Evolutionary conservation across 306 rosid genomes (phyloP).

Genomic region (Pyrus betulifolia): DNA sequence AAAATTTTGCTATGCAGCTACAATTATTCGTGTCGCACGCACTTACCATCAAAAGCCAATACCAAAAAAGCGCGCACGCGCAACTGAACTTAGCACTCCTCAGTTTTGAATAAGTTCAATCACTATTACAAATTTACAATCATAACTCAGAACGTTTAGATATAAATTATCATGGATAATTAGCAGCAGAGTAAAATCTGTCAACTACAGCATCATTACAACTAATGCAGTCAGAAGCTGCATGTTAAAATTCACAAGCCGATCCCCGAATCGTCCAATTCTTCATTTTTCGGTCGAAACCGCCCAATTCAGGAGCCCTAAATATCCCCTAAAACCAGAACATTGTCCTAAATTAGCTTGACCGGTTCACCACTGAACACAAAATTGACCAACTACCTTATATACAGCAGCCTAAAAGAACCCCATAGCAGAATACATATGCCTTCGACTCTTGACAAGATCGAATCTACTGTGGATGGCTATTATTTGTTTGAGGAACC

Average conservation of each 20-base stretch:
- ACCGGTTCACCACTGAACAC: neutral
- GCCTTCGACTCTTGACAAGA: neutral
- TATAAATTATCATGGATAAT: neutral
- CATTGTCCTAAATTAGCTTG: neutral
- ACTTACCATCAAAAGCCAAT: no score
- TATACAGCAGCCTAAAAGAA: neutral
- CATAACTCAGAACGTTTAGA: neutral
- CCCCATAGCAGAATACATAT: neutral
- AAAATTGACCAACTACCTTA: neutral
- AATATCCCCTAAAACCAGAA: neutral
- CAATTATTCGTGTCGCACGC: neutral
- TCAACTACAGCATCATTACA: neutral
- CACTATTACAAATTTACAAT: neutral
- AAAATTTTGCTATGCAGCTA: neutral
- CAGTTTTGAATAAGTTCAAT: neutral
- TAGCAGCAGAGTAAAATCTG: neutral
- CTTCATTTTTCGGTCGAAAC: no score
- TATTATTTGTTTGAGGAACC: slow-evolving; percentile 10
- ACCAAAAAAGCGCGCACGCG: neutral
- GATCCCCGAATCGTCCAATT: no score
- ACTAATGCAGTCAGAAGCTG: neutral
- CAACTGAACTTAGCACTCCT: neutral
- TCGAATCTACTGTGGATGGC: neutral
- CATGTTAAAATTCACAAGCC: no score
- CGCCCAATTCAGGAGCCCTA: neutral